These are phyloP conservation scores for Drechslerella stenobrocha DNA, from an alignment of 2,329 filamentous ascomycete species.

Conservation along the genomic window DNA sequence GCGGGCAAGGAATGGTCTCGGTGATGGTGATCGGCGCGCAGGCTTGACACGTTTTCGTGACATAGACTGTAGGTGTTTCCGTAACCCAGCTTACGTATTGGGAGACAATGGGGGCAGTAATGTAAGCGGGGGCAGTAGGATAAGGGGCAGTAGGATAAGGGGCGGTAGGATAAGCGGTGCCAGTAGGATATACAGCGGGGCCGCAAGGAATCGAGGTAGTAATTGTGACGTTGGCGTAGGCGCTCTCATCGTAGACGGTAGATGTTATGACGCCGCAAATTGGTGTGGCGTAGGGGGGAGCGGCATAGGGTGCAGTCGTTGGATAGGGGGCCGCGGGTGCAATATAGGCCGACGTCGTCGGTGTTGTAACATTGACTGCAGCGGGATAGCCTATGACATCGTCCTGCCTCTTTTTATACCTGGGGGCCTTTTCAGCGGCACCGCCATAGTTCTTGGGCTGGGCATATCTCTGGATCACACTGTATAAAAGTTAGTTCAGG, in stretches of 20 bases:
- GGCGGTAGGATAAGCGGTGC: not conserved
- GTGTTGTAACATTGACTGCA: no score
- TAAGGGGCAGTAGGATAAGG: not conserved
- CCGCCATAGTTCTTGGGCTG: not conserved
- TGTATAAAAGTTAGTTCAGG: not conserved
- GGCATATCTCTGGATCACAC: slow-evolving; percentile 1
- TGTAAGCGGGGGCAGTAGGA: no score
- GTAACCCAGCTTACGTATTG: no score
- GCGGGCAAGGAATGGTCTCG: slow-evolving; percentile 5
- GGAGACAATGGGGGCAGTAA: no score
- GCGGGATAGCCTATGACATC: no score
- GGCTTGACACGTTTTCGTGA: not conserved
- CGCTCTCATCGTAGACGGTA: not conserved
- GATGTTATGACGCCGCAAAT: not conserved
- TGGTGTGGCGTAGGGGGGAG: not conserved
- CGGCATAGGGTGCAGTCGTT: not conserved
- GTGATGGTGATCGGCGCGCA: slow-evolving; percentile 3
- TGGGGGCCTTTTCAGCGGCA: not conserved
- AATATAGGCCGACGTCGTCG: no score
- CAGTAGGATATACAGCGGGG: not conserved
- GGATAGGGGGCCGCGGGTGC: no score
- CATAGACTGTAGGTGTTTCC: slow-evolving; percentile 2
- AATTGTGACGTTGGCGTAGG: not conserved
- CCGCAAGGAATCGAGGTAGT: slow-evolving; percentile 1
- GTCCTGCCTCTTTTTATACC: not conserved